Base-by-base conservation (phyloP, 495 filamentous ascomycete species). In the Staphylotrichum tortipilum region DNA sequence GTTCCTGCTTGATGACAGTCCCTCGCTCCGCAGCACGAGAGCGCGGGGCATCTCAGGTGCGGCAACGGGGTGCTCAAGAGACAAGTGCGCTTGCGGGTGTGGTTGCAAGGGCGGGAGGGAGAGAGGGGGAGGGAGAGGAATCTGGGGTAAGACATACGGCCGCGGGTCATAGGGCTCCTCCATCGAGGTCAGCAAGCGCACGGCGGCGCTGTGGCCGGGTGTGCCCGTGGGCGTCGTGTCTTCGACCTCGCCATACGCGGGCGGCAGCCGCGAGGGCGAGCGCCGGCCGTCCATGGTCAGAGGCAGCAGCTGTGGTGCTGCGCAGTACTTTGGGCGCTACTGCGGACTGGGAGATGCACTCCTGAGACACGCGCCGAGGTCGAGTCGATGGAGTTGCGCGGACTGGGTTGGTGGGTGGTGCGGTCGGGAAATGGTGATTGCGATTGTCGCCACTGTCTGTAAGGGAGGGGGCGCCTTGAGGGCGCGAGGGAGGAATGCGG, bases 161-260 rank as follows among this genome's bases (percentile, higher is more conserved):
- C 65, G 41, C 17, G 49, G 14, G 28, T 56, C 43, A 31, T 45
- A 55, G 26, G 61, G 37, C 24, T 75, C 73, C 36, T 78, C 75
- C 59, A 76, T 66, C 11, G 69, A 74, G 24, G 73, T 79, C 59
- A 79, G 58, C 55, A 79, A 61, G 37, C 76, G 67, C n/a, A 77
- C 65, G 50, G 59, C 68, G 39, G 63, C 64, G 45, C 62, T 63
- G 54, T 65, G 67, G 50, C 56, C 56, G 30, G 53, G 49, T 44
- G 45, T 56, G 28, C 58, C 62, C 52, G 56, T 66, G 6, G 66
- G 59, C 8, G 67, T 72, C 22, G 66, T 57, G 49, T 68, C 62
- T 49, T 73, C 63, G 18, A 72, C 64, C 14, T 78, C 75, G 55
- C 68, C 68, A 54, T 77, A 79, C 35, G 63, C 70, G 21, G 70